Conservation (phyloP, 148 eudicot genomes). For the Rhododendron simsii region DNA sequence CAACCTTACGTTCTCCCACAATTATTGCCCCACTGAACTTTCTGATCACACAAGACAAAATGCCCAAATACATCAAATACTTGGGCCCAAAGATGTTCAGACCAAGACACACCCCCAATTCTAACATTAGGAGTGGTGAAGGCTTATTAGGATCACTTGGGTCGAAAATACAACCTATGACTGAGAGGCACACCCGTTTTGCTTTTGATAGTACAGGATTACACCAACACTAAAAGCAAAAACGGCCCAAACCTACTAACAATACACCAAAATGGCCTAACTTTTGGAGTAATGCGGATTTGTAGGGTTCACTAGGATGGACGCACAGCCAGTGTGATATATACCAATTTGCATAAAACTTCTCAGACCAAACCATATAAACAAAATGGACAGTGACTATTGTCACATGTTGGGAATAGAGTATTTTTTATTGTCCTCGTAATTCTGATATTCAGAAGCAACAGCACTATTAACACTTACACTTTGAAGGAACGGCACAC, state of each 20-base stretch:
- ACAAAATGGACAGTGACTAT: not conserved
- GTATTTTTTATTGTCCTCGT: not conserved
- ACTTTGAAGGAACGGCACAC: not conserved
- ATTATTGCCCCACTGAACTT: not conserved
- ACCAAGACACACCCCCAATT: not conserved
- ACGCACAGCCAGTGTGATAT: not conserved
- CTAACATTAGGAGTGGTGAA: not conserved
- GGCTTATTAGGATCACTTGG: not conserved
- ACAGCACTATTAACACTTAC: not conserved
- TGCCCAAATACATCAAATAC: not conserved
- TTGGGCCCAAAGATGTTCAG: not conserved
- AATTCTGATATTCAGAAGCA: not conserved
- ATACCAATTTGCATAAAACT: not conserved
- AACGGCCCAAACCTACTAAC: not conserved
- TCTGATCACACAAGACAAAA: not conserved
- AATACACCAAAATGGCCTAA: not conserved
- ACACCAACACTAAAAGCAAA: not conserved
- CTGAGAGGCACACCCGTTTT: not conserved
- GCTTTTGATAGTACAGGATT: not conserved
- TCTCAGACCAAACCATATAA: not conserved
- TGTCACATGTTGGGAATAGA: not conserved
- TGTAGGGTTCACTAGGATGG: not conserved
- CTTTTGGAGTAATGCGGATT: not conserved
- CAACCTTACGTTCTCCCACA: not conserved
- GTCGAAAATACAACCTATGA: not conserved